Base-by-base conservation (phyloP, 345 rosid species). In the Ceriops tagal region DNA sequence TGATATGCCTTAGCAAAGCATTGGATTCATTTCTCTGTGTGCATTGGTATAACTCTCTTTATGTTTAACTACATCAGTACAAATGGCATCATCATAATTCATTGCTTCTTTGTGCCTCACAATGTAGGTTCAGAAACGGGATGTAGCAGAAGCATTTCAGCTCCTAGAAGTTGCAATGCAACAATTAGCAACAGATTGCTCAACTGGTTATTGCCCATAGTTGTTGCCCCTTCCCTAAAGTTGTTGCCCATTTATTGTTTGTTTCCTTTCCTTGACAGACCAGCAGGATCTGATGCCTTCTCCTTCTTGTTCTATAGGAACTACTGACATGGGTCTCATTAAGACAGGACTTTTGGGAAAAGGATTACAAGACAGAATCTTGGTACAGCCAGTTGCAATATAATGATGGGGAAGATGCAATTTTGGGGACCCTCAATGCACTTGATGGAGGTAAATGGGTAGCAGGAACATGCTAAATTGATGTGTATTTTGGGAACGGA, bases 91-190 rank as follows among this genome's bases (percentile, higher is more conserved):
- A 8, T 49, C 66, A 69, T 53, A 22, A 58, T 22, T 6, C 70
- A 60, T 77, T 19, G 63, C 68, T 22, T 37, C 46, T 61, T 20
- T 65, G 37, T 58, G 13, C 58, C 55, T 30, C 67, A 62, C 69
- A 53, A 57, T 72, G 69, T 73, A 91, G 97, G 99, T 90, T 68
- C 91, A 87, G 65, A 83, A 86, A 79, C 75, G 47, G 74, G 98
- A 92, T 73, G 96, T 92, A 7, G 66, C 73, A 1, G 96, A 90
- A 85, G 96, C 93, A 67, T 92, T 90, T 76, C 75, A 96, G 71
- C 96, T 95, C 67, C 83, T 95, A 62, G 93, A 91, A 79, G 96
- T 90, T 57, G 99, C 99, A 76, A 90, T 95, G 99, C 96, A 92
- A 73, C 98, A 92, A 79, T 95, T 96, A 56, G 99, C 97, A 57